These are phyloP conservation scores for Termitomyces sp. DNA, from an alignment of 768 basidiomycete species.

Conservation along the genomic window DNA sequence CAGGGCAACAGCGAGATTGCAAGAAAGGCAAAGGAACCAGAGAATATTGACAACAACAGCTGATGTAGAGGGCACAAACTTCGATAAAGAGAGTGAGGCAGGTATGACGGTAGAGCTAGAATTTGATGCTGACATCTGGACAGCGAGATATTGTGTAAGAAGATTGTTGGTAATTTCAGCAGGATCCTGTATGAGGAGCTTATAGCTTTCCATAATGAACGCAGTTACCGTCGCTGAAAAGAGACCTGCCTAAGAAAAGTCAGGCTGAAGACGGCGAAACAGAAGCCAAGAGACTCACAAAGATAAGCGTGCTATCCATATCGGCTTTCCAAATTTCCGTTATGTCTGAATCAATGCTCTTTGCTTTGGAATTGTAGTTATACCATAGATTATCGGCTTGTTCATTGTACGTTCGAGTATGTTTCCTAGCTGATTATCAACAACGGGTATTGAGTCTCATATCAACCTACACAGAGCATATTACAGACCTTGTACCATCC, in stretches of 20 bases:
- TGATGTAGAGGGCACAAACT: constrained; percentile 16
- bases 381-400: not conserved
- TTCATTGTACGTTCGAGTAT: not conserved
- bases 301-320: constrained; percentile 22
- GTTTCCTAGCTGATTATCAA: not conserved
- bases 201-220: constrained; percentile 35
- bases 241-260: constrained; percentile 32
- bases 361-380: not conserved
- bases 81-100: not conserved
- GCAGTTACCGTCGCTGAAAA: constrained; percentile 39
- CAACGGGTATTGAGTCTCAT: not conserved
- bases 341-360: not conserved
- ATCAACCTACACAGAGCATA: not conserved
- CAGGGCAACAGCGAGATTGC: constrained; percentile 25
- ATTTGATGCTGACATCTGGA: constrained; percentile 4
- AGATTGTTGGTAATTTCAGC: constrained; percentile 24
- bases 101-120: not conserved
- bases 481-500: not conserved
- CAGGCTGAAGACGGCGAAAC: not conserved
- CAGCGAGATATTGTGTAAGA: constrained; percentile 21
- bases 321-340: constrained; percentile 12
- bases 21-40: constrained; percentile 29
- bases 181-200: constrained; percentile 29
- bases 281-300: constrained; percentile 21
- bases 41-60: constrained; percentile 26